Percentiles rank a stretch among this genome's conserved stretches.
Conservation (phyloP, 2,329 filamentous ascomycete species). For the Claviceps sorghi region DNA sequence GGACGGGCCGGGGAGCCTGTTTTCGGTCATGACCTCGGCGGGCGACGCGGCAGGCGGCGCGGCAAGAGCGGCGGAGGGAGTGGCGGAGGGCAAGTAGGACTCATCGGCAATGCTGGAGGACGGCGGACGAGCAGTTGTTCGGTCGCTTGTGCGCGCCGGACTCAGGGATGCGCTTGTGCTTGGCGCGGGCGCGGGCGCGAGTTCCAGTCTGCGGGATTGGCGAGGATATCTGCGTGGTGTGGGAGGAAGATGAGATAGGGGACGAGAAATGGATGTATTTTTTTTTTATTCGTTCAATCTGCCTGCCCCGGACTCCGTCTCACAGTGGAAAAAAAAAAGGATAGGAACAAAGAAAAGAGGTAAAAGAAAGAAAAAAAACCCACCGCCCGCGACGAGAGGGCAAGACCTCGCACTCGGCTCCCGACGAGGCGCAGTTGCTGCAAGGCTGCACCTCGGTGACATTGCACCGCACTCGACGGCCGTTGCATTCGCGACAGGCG, state of each 20-base stretch:
- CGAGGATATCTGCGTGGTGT: conserved; percentile 12
- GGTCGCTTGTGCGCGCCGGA: conserved; percentile 2
- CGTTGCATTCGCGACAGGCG: conserved; percentile 21
- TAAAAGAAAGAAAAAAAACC: not conserved
- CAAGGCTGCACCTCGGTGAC: conserved; percentile 21
- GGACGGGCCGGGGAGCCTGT: conserved; percentile 1
- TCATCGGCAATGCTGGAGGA: conserved; percentile 3
- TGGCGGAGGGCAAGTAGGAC: not conserved
- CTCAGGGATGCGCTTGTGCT: not conserved
- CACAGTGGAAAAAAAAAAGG: no score
- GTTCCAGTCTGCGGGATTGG: conserved; percentile 9
- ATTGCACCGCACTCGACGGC: conserved; percentile 21
- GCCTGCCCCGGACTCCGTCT: no score
- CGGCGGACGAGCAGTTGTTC: not conserved
- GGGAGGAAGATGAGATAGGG: not conserved
- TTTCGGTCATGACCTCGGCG: conserved; percentile 5
- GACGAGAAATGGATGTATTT: not conserved
- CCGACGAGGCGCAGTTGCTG: conserved; percentile 16
- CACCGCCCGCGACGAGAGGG: conserved; percentile 21
- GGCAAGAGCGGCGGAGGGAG: not conserved
- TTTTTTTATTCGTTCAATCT: not conserved
- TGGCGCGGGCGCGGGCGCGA: not conserved
- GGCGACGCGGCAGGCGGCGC: conserved; percentile 10
- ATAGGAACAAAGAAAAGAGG: not conserved
- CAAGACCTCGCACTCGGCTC: conserved; percentile 17